Base-by-base conservation (phyloP, 2,329 filamentous ascomycete genomes). In the Fusarium humuli region DNA sequence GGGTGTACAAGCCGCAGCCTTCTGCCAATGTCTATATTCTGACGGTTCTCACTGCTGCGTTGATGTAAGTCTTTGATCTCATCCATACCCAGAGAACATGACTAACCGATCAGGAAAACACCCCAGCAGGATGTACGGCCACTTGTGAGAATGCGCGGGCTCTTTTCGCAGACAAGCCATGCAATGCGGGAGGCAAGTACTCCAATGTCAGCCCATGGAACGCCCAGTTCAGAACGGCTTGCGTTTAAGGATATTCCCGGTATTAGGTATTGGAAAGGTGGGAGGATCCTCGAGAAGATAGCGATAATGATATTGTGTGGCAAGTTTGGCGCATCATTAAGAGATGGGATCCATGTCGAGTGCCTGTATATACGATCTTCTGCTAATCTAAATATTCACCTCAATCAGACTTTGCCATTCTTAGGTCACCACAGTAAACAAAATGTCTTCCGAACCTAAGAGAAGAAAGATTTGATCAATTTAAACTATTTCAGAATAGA, bases 61-160 rank as follows among this genome's bases (percentile, higher is more conserved):
- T 37, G 34, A 37, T 37, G 34, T 37, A 37, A 37, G 18, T 12
- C 3, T 10, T 11, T 12, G 3, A 37, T 37, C 34, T 11, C 10
- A 12, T 6, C 12, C 29, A n/a, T 12, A n/a, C 0, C 1, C 16
- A 37, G 10, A n/a, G 7, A 37, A 4, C 18, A 7, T 37, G 9
- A n/a, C 18, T 37, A 18, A 37, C 3, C 18, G 34, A 37, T 11
- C 34, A 37, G 34, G 34, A 37, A 37, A 37, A 37, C 18, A 37
- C 34, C 10, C 34, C 34, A 37, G 34, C 34, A 37, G 34, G 34
- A n/a, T 37, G 34, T 10, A 37, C 34, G 6, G 18, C 34, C 9
- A 37, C 34, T 37, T 37, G 34, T 3, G 34, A 37, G 34, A n/a
- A 7, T 4, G 34, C 34, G 0, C 3, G 18, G 3, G 34, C 34